Evolutionary conservation across 441 rosid genomes (phyloP).

Genomic region (Syzygium malaccense): DNA sequence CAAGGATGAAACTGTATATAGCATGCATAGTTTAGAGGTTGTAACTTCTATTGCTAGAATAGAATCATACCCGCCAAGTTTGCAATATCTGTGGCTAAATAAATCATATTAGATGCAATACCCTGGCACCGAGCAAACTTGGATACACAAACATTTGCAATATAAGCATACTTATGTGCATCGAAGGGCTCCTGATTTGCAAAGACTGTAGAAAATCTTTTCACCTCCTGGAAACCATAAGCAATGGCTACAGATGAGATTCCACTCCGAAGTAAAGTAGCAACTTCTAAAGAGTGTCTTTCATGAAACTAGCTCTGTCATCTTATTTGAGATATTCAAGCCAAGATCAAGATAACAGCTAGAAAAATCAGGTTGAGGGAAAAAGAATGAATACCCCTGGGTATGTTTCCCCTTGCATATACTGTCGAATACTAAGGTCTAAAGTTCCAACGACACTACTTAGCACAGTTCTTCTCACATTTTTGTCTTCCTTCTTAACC

Average conservation of each 20-base stretch:
- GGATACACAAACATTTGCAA: constrained; percentile 14
- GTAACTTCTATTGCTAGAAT: neutral
- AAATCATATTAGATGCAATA: constrained; percentile 11
- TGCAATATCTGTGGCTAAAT: constrained; percentile 8
- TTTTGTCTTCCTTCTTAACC: constrained; percentile 16
- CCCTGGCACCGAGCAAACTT: constrained; percentile 16
- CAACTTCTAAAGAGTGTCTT: neutral
- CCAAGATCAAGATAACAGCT: neutral
- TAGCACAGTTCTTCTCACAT: constrained; percentile 14
- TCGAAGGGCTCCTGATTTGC: constrained; percentile 11
- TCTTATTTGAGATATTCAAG: neutral
- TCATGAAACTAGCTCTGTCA: neutral
- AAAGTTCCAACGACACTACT: constrained; percentile 14
- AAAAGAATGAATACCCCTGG: constrained; percentile 8
- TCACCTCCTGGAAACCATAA: constrained; percentile 4
- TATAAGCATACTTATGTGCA: constrained; percentile 10
- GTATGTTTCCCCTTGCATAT: constrained; percentile 10
- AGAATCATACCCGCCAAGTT: neutral
- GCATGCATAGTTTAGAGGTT: neutral
- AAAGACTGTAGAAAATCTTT: constrained; percentile 1
- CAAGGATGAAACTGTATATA: neutral
- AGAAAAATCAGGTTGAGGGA: neutral
- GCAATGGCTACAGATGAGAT: neutral
- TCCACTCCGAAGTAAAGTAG: neutral
- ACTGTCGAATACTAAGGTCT: constrained; percentile 14